Evolutionary conservation across 495 filamentous ascomycete species (phyloP).

Genomic region (Letharia lupina): DNA sequence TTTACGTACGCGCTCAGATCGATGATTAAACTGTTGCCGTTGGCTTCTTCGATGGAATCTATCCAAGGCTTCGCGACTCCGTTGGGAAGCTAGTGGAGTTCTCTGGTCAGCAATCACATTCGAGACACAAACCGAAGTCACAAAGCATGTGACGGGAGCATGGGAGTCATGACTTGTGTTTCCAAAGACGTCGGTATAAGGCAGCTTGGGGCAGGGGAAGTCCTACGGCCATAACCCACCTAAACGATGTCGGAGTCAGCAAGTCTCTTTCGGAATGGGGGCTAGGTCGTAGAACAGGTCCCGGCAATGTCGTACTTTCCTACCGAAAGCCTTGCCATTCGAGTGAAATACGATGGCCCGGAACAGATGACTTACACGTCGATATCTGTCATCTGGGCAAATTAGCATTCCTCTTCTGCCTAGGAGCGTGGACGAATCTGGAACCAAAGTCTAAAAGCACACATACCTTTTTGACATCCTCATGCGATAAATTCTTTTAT

Average conservation of each 20-base stretch:
- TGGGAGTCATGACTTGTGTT: not conserved
- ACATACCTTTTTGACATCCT: conserved; percentile 63
- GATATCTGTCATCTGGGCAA: conserved; percentile 66
- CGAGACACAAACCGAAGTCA: not conserved
- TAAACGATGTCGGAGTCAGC: not conserved
- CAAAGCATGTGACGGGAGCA: not conserved
- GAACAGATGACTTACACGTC: conserved; percentile 43
- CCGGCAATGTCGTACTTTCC: not conserved
- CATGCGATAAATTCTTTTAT: conserved; percentile 59
- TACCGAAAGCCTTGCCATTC: no score
- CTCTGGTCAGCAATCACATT: not conserved
- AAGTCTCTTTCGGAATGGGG: not conserved
- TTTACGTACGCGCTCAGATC: conserved; percentile 63
- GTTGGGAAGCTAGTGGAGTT: conserved; percentile 55
- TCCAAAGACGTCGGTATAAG: not conserved
- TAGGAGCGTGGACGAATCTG: not conserved
- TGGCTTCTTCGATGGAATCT: conserved; percentile 73
- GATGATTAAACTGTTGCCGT: conserved; percentile 71
- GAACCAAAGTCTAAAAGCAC: not conserved
- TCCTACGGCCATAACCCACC: conserved; percentile 81
- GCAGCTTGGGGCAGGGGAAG: not conserved
- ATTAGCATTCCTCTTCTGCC: not conserved
- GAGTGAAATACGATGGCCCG: not conserved
- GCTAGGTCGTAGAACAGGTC: not conserved
- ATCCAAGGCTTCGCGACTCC: conserved; percentile 96